phyloP scores from a whole-genome alignment of 2,329 filamentous ascomycete genomes.

The Ramichloridium luteum region DNA sequence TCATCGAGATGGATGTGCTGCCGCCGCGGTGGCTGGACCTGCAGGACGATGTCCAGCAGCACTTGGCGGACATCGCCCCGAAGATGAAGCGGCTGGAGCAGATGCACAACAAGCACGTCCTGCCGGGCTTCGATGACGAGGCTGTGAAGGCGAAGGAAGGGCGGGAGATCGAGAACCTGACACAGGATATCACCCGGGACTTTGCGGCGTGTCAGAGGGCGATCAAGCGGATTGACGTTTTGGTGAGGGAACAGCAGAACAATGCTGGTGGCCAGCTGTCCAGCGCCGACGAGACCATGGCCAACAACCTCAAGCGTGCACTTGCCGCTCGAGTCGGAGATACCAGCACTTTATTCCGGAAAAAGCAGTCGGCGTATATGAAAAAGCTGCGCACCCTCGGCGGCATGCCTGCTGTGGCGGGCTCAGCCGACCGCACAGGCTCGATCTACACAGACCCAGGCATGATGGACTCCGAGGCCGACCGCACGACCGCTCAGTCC shows the following conservation, averaged over 20 bases:
- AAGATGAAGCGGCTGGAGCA: slow-evolving; percentile 80
- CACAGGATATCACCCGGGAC: slow-evolving; percentile 73
- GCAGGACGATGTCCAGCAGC: slow-evolving; percentile 81
- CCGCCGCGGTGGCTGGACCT: slow-evolving; percentile 93
- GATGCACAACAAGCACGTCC: slow-evolving; percentile 90
- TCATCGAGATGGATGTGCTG: slow-evolving; percentile 96
- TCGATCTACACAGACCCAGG: slow-evolving; percentile 54
- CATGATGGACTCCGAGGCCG: slow-evolving; percentile 82
- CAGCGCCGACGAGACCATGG: slow-evolving; percentile 86
- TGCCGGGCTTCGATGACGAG: slow-evolving; percentile 94
- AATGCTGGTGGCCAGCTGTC: slow-evolving; percentile 51
- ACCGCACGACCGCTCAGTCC: slow-evolving; percentile 81
- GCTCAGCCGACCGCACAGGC: slow-evolving; percentile 38
- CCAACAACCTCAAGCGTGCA: slow-evolving; percentile 86
- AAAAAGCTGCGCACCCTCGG: slow-evolving; percentile 45
- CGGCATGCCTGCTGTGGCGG: slow-evolving; percentile 27
- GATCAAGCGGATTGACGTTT: slow-evolving; percentile 75
- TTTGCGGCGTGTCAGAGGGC: slow-evolving; percentile 86
- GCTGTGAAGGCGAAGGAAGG: slow-evolving; percentile 79
- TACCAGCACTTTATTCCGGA: slow-evolving; percentile 80
- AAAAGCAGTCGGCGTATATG: slow-evolving; percentile 92
- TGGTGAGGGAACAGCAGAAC: slow-evolving; percentile 70
- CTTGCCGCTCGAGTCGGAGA: slow-evolving; percentile 82
- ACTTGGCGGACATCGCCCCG: slow-evolving; percentile 65
- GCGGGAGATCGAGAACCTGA: slow-evolving; percentile 76